A percentile compares a stretch with the other conserved stretches of the same genome.
Conservation (phyloP, 345 rosid genomes). For the Salix suchowensis region DNA sequence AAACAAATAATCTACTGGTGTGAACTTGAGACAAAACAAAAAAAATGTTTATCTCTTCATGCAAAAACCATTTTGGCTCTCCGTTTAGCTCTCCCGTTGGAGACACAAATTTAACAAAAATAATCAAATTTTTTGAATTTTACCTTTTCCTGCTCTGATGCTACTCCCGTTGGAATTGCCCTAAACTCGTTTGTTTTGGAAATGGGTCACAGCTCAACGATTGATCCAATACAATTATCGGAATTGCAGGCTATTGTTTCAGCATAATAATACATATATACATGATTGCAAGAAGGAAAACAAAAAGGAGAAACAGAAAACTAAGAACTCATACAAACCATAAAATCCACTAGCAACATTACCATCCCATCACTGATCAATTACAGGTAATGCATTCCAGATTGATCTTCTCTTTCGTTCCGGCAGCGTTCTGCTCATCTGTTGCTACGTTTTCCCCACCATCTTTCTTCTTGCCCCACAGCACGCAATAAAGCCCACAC, state of each 20-base stretch:
- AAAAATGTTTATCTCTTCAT: too few species aligned
- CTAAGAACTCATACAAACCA: background rate
- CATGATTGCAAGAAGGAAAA: background rate
- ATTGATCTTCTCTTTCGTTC: constrained; percentile 30
- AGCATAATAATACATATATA: background rate
- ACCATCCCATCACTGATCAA: constrained; percentile 1
- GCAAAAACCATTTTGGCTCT: too few species aligned
- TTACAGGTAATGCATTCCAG: constrained; percentile 32
- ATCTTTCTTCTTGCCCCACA: constrained; percentile 84
- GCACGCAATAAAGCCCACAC: constrained; percentile 64
- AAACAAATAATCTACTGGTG: too few species aligned
- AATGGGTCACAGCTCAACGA: background rate
- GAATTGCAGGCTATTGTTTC: background rate
- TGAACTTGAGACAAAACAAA: too few species aligned
- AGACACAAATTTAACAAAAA: too few species aligned
- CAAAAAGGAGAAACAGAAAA: background rate
- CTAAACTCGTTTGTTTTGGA: background rate
- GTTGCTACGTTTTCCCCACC: constrained; percentile 15
- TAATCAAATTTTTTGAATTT: too few species aligned
- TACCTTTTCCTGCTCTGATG: too few species aligned
- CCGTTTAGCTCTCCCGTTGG: too few species aligned
- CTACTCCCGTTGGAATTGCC: too few species aligned
- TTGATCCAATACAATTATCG: background rate
- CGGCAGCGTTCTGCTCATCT: constrained; percentile 13
- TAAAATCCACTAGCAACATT: background rate